phyloP scores from a whole-genome alignment of 148 eudicot genomes.

The Rhododendron simsii region DNA sequence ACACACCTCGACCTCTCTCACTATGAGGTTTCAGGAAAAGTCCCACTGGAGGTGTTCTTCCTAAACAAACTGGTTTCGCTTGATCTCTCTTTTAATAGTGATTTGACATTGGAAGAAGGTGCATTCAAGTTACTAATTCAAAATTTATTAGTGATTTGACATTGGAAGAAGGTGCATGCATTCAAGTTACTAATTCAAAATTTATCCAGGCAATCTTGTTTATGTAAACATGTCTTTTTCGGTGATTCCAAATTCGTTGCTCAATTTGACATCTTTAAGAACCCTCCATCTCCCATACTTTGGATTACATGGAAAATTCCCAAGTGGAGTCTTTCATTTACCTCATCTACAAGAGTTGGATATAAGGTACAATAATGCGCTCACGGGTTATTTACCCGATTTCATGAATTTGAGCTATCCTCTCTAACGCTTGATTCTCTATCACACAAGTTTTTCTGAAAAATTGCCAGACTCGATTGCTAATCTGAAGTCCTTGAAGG shows the following conservation, averaged over 20 bases:
- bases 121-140: no score
- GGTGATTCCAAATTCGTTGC: no score
- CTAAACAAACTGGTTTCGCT: conserved; percentile 6
- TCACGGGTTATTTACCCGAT: no score
- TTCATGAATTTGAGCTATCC: no score
- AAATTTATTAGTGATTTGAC: background rate
- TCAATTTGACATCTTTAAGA: conserved; percentile 12
- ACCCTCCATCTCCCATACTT: background rate
- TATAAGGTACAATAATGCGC: no score
- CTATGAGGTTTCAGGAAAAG: background rate
- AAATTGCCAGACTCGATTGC: background rate
- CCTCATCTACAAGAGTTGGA: no score
- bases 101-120: no score
- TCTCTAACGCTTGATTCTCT: background rate
- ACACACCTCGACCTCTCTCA: conserved; percentile 19
- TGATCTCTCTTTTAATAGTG: conserved; percentile 8
- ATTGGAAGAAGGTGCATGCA: no score
- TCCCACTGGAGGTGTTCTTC: background rate
- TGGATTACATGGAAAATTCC: background rate
- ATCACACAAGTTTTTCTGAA: background rate
- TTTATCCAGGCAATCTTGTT: no score
- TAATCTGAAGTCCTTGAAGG: no score
- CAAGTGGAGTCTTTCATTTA: background rate
- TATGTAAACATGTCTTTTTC: no score
- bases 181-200: no score